Conservation (phyloP, 306 rosid species). For the Medicago ruthenica region DNA sequence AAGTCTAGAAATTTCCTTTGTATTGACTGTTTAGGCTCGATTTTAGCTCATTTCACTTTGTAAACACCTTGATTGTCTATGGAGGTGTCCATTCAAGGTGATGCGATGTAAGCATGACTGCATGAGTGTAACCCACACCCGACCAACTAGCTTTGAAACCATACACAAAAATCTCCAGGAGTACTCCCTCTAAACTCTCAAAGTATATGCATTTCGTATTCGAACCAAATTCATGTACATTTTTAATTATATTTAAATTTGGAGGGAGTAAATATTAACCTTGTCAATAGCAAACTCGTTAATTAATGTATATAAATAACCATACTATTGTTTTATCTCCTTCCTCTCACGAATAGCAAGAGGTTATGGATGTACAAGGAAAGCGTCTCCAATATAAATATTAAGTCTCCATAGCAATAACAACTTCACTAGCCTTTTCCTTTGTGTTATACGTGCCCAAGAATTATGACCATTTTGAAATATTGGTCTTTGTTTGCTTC, state of each 20-base stretch:
- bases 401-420: constrained; percentile 55
- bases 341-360: constrained; percentile 2
- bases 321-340: not conserved
- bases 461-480: constrained; percentile 53
- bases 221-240: too few species aligned
- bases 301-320: constrained; percentile 29
- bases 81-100: too few species aligned
- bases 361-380: constrained; percentile 55
- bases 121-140: too few species aligned
- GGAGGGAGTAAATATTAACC: not conserved
- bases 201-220: too few species aligned
- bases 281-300: constrained; percentile 19
- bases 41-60: too few species aligned
- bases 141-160: constrained; percentile 10
- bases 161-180: too few species aligned
- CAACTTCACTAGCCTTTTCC: constrained; percentile 51
- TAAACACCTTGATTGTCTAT: too few species aligned
- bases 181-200: too few species aligned
- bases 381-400: constrained; percentile 67
- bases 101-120: too few species aligned
- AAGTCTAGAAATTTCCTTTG: too few species aligned
- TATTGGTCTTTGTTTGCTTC: constrained; percentile 85
- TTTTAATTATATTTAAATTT: too few species aligned
- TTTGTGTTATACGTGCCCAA: constrained; percentile 59
- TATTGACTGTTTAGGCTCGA: too few species aligned